Percentiles rank a stretch among this genome's conserved stretches.
phyloP scores from a whole-genome alignment of 2,329 filamentous ascomycete genomes.

The Alternaria triticina region DNA sequence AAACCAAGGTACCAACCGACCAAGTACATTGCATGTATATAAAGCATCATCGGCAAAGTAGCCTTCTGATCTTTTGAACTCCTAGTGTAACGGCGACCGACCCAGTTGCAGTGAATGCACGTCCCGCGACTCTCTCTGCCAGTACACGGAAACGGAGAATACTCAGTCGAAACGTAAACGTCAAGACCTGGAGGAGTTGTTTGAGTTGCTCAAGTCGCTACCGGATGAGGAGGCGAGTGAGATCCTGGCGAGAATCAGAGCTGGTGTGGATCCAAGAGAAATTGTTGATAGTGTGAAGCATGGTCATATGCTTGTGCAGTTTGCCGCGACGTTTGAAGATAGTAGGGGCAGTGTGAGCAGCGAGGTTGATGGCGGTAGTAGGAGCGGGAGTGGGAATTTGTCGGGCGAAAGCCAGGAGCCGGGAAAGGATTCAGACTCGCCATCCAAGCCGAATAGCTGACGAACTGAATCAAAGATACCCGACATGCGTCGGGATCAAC shows the following conservation, averaged over 20 bases:
- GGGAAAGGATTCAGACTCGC: neutral
- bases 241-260: conserved; percentile 18
- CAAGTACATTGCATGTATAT: neutral
- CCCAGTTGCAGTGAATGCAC: conserved; percentile 24
- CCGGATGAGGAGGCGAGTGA: conserved; percentile 15
- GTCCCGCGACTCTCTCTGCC: conserved; percentile 16
- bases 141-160: conserved; percentile 22
- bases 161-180: conserved; percentile 21
- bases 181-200: conserved; percentile 19
- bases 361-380: neutral
- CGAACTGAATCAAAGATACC: neutral
- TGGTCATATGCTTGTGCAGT: conserved; percentile 23
- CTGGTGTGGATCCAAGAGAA: conserved; percentile 19
- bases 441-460: neutral
- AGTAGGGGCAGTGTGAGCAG: neutral
- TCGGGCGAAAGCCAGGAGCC: neutral
- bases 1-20: conserved; percentile 22
- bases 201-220: conserved; percentile 18
- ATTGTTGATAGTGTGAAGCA: conserved; percentile 22
- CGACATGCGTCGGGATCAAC: neutral
- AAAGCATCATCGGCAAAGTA: neutral
- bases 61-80: neutral
- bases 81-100: conserved; percentile 23
- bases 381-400: neutral
- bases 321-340: conserved; percentile 7